These are phyloP conservation scores for Catharanthus roseus DNA, from an alignment of 257 asterid species.

Conservation along the genomic window DNA sequence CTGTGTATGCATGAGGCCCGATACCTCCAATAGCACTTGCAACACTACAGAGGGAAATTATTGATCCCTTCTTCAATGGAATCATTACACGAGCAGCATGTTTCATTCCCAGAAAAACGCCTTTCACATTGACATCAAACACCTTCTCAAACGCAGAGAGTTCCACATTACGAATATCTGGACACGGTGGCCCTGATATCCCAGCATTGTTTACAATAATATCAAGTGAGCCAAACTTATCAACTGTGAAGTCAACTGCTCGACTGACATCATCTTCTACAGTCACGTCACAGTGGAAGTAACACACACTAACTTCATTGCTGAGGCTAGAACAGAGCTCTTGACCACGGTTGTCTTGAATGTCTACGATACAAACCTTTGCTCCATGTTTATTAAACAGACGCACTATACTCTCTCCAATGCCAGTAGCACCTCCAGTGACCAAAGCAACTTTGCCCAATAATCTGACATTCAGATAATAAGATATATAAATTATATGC, in stretches of 20 bases:
- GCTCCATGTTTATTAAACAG: conserved; percentile 76
- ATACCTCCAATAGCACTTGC: conserved; percentile 43
- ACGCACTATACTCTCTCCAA: conserved; percentile 82
- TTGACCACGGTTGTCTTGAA: conserved; percentile 56
- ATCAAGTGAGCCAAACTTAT: conserved; percentile 69
- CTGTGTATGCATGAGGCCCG: conserved; percentile 74
- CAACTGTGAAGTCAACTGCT: conserved; percentile 68
- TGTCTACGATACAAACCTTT: conserved; percentile 70
- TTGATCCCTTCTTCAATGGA: conserved; percentile 70
- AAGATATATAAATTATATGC: neutral
- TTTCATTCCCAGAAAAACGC: conserved; percentile 86
- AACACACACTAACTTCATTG: conserved; percentile 21
- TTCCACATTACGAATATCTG: conserved; percentile 66
- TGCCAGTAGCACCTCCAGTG: conserved; percentile 91
- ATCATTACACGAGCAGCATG: conserved; percentile 90
- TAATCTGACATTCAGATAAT: conserved; percentile 37
- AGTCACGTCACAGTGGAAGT: conserved; percentile 69
- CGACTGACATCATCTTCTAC: conserved; percentile 53
- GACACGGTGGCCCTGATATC: conserved; percentile 55
- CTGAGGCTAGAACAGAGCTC: conserved; percentile 39
- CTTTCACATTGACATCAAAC: conserved; percentile 64
- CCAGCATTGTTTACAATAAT: conserved; percentile 94
- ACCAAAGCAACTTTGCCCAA: conserved; percentile 78
- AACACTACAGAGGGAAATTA: conserved; percentile 64
- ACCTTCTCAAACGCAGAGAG: conserved; percentile 57